Base-by-base conservation (phyloP, 1,284 basidiomycete genomes). In the Ceratobasidium sp. region DNA sequence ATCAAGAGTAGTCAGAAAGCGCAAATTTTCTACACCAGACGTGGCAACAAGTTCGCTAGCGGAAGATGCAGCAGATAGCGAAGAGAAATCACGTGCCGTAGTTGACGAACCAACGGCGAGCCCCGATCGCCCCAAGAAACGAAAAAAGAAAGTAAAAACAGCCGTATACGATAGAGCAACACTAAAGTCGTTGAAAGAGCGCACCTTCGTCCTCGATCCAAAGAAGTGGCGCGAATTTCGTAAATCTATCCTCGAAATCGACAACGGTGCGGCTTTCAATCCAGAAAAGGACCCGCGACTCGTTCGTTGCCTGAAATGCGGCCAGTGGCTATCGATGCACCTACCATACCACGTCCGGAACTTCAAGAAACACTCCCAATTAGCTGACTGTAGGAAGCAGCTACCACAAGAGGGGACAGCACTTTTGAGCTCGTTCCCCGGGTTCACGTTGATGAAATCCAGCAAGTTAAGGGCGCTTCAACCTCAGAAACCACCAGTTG, bases 251-350 rank as follows among this genome's bases (percentile, higher is more conserved):
- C 15, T n/a, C n/a, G 33, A n/a, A 13, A 1, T 56, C 20, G 67
- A 70, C 40, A 20, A 10, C 3, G 4, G 57, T 42, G 67, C 67
- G 13, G 33, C 54, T 7, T 6, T 56, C 28, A 44, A 70, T 40
- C 44, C 44, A 46, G 33, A 40, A 3, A 5, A 5, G 20, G 42
- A 70, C 52, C 67, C 67, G 5, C 40, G 28, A 5, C 9, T 2
- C 7, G 67, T 70, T 6, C 67, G 67, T 5, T 52, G 57, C 52
- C 57, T 52, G 12, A 70, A 33, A 56, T 70, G 67, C 33, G 52
- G 38, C 7, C 15, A 70, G 9, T 40, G 28, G 52, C 17, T 56
- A 3, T 57, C 7, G 12, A 42, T 57, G 38, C 33, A 50, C 2
- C 50, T n/a, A 42, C 52, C 67, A 6, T 70, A 70, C 23, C 28